Base-by-base conservation (phyloP, 1,139 yeast genomes). In the Candida sp. region DNA sequence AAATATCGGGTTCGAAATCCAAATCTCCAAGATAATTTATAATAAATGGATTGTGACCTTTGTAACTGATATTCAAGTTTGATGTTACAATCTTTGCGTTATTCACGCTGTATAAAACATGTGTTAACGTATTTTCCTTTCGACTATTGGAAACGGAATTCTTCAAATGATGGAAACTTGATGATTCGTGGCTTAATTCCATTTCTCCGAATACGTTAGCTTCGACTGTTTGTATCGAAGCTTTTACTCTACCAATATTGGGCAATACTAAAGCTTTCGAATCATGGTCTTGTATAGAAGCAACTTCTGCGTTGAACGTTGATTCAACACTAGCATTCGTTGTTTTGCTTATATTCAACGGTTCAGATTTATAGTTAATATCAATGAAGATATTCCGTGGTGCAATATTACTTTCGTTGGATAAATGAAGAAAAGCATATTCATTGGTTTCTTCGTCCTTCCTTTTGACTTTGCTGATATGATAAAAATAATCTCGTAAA, bases 331-430 rank as follows among this genome's bases (percentile, higher is more conserved):
- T 55, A 15, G 60, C 50, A 32, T 57, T 58, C 3, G 58, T 56
- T 3, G 58, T 57, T 39, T 50, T 48, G 19, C 47, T 48, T 4
- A 54, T 42, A 1, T 57, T 53, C 35, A 59, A 48, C 12, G 68
- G 62, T 53, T 79, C 82, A 0, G 81, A 64, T 44, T 72, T 74
- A 57, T 75, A 75, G 27, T 66, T 61, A 2, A 82, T 71, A 48
- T 85, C 90, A 52, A 84, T 82, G 56, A 87, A 86, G 0, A 86
- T 79, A 48, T 80, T 87, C 42, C 82, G 67, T 0, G 95, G 95
- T 38, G 55, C 51, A 2, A 61, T 47, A 35, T 55, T 51, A 32
- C 52, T 49, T 11, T 51, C 45, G 32, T 54, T 52, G 36, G 22
- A 8, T 9, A 39, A 5, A 9, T 33, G 11, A 34, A 33, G 35